Evolutionary conservation across 202 grass and related monocot species (phyloP), one percentile per base, ranked within the genome.

Genomic region (Setaria italica): DNA sequence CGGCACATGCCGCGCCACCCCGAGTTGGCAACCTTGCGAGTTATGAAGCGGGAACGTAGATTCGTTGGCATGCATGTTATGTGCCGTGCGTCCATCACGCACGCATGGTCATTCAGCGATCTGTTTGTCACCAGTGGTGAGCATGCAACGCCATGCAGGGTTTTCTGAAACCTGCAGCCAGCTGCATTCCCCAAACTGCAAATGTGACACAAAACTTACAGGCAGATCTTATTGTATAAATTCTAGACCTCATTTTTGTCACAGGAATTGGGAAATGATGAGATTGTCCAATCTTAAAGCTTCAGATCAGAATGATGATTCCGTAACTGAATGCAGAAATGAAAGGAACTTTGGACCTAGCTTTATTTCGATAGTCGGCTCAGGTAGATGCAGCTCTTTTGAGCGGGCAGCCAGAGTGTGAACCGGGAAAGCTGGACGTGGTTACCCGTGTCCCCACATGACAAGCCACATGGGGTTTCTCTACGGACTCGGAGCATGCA

Each of bases 11-110:
- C 0, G 84, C 88, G 74, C 55, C 78, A 12, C 48, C 79, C 81
- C 79, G 72, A 82, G 72, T 78, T 79, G 84, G 79, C 79, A 83
- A 60, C 78, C 79, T 57, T 39, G 69, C n/a, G 78, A 81, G 85
- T 81, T 81, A 74, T 67, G 77, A 81, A 87, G 37, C 79, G 50
- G 11, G 62, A 67, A 66, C 67, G 66, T 49, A 66, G 78, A 74
- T 83, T 76, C 33, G 84, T 86, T 86, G 88, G 73, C 84, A 87
- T 60, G 78, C 88, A 74, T 78, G 66, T 83, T 81, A 75, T 72
- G 79, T 84, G 62, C 78, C 64, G 19, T 54, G 0, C 21, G 3
- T 25, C 68, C 68, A 71, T 70, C 67, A 32, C 45, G 34, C 65
- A 7, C 3, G 46, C 46, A 50, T 16, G 43, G 12, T 30, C 3